Base-by-base conservation (phyloP, 306 rosid genomes). In the Acacia crassicarpa region DNA sequence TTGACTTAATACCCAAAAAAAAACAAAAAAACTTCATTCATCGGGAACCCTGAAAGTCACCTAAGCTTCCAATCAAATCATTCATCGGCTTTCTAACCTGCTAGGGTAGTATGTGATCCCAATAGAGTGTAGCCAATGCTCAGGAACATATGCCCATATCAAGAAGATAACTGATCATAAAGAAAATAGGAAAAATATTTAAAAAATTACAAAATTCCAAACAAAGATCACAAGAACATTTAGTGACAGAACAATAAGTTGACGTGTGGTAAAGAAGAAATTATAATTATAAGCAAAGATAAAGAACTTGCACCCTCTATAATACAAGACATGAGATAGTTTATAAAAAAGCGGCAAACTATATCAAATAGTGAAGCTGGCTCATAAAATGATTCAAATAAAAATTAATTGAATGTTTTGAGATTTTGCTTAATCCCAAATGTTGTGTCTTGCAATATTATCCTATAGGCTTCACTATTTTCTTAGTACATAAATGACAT, bases 71-170 rank as follows among this genome's bases (percentile, higher is more conserved):
- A 74, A 77, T 40, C 43, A 74, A 32, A 76, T 56, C 10, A 48
- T 59, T 61, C 66, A 66, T 38, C 33, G 23, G 80, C 20, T 41
- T 71, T 32, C 90, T 74, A 72, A 93, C 98, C 98, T 93, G 92
- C 92, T 95, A 53, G 98, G 98, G 56, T 89, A 91, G 89, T 95
- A 93, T 86, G 83, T 89, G 82, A 95, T 88, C 82, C 97, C 98
- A 68, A 91, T 51, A 67, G 89, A 89, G 76, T 93, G 99, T 22
- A 95, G 89, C 94, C 93, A 95, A 35, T 91, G 85, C 79, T 93
- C 96, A 11, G 99, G 99, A 86, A 89, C 90, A 83, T 95, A 93
- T 30, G 99, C 99, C 99, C 99, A 92, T 61, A 89, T 86, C 84
- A 95, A 89, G 94, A 91, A 92, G 69, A 93, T 81, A 88, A 85